These are phyloP conservation scores for Coemansia sp. DNA, from an alignment of 192 early-diverging fungal genomes.

Conservation along the genomic window DNA sequence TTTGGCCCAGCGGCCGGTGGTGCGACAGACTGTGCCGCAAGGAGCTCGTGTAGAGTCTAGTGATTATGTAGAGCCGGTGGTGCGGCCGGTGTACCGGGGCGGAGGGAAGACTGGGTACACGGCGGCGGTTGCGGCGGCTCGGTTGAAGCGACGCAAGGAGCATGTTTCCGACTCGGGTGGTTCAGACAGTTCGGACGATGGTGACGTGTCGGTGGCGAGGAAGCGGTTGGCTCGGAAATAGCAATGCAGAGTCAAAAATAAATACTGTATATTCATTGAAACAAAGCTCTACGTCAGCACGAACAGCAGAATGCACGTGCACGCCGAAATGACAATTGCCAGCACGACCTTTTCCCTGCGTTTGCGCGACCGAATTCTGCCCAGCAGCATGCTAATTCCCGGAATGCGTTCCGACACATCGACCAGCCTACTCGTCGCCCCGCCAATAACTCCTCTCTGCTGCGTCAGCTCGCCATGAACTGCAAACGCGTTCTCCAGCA, in stretches of 20 bases:
- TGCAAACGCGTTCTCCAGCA: slow-evolving; percentile 50
- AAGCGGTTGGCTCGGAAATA: background rate
- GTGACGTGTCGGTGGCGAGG: background rate
- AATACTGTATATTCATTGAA: background rate
- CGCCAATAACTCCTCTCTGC: slow-evolving; percentile 33
- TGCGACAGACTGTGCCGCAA: no score
- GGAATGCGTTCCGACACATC: slow-evolving; percentile 47
- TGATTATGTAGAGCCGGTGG: background rate
- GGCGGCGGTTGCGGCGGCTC: slow-evolving; percentile 12
- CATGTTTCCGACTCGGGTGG: background rate
- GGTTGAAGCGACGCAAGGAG: background rate
- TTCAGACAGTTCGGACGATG: background rate
- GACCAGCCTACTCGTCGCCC: slow-evolving; percentile 30
- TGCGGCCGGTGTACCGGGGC: background rate
- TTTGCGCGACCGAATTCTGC: slow-evolving; percentile 48
- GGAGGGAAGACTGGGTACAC: slow-evolving; percentile 43
- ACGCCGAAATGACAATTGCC: slow-evolving; percentile 37
- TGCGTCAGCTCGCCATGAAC: slow-evolving; percentile 45
- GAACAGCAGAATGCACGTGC: slow-evolving; percentile 41
- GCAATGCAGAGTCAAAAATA: background rate
- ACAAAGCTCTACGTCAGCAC: slow-evolving; percentile 9
- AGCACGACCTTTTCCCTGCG: slow-evolving; percentile 54
- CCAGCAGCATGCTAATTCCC: slow-evolving; percentile 50
- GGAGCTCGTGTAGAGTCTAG: background rate
- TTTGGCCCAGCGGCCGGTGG: background rate